Percentiles rank a stretch among this genome's conserved stretches.
Conservation (phyloP, 139 green algal species). For the Limnomonas spitsbergensis region DNA sequence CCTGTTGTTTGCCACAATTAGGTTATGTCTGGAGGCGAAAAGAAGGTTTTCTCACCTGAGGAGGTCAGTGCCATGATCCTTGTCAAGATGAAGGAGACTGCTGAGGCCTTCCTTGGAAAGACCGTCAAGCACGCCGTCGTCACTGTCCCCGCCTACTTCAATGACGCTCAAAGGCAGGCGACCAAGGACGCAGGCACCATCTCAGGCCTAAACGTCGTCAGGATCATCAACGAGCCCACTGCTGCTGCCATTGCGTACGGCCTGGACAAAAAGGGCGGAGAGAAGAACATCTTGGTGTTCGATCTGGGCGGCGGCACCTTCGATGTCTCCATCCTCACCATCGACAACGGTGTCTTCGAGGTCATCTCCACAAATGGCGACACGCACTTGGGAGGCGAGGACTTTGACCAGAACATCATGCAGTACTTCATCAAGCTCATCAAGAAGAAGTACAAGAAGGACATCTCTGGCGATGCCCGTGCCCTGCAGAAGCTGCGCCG, state of each 20-base stretch:
- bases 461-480: constrained; percentile 84
- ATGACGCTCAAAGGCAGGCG: constrained; percentile 94
- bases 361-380: constrained; percentile 85
- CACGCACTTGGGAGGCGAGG: constrained; percentile 94
- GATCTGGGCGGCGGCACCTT: constrained; percentile 98
- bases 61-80: constrained; percentile 98
- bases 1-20: no score
- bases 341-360: constrained; percentile 97
- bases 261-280: constrained; percentile 95
- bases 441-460: constrained; percentile 95
- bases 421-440: constrained; percentile 99
- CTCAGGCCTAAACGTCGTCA: constrained; percentile 86
- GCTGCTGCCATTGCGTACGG: constrained; percentile 95
- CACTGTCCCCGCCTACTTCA: constrained; percentile 99
- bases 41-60: constrained; percentile 86
- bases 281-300: constrained; percentile 96
- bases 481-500: constrained; percentile 93
- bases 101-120: constrained; percentile 83
- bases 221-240: constrained; percentile 98
- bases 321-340: constrained; percentile 97
- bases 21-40: constrained; percentile 7
- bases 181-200: constrained; percentile 87
- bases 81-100: constrained; percentile 90
- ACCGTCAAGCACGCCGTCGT: constrained; percentile 91
- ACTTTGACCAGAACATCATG: constrained; percentile 98